Evolutionary conservation across 108 stramenopile species (phyloP).

Genomic region (Fragilariopsis cylindrus): DNA sequence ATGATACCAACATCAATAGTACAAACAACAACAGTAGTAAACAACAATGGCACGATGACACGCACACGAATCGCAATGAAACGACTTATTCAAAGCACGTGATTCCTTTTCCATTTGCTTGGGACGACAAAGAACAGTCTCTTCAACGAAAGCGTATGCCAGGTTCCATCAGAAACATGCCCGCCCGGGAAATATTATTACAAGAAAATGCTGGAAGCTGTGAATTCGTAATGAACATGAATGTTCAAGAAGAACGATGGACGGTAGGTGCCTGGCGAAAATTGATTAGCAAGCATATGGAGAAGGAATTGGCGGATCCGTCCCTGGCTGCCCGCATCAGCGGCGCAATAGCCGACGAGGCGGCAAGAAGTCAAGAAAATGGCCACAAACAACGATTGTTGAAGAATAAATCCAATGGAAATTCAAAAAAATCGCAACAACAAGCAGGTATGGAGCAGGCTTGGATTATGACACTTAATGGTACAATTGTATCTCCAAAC

Average conservation of each 20-base stretch:
- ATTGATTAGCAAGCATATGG: slow-evolving; percentile 26
- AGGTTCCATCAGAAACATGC: slow-evolving; percentile 42
- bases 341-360: neutral
- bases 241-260: slow-evolving; percentile 66
- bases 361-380: slow-evolving; percentile 22
- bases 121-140: slow-evolving; percentile 59
- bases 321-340: slow-evolving; percentile 3
- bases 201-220: slow-evolving; percentile 70
- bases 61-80: neutral
- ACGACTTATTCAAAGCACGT: slow-evolving; percentile 31
- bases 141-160: slow-evolving; percentile 45
- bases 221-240: slow-evolving; percentile 77
- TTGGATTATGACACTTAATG: slow-evolving; percentile 63
- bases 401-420: slow-evolving; percentile 5
- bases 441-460: slow-evolving; percentile 45
- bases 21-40: neutral
- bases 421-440: slow-evolving; percentile 25
- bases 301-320: slow-evolving; percentile 19
- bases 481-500: slow-evolving; percentile 64
- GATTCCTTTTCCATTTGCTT: slow-evolving; percentile 68
- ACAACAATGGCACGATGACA: slow-evolving; percentile 1
- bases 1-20: neutral
- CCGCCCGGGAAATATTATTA: slow-evolving; percentile 56
- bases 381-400: neutral
- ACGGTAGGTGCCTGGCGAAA: slow-evolving; percentile 68